phyloP scores from a whole-genome alignment of 768 basidiomycete genomes.

The Agaricus bisporus region DNA sequence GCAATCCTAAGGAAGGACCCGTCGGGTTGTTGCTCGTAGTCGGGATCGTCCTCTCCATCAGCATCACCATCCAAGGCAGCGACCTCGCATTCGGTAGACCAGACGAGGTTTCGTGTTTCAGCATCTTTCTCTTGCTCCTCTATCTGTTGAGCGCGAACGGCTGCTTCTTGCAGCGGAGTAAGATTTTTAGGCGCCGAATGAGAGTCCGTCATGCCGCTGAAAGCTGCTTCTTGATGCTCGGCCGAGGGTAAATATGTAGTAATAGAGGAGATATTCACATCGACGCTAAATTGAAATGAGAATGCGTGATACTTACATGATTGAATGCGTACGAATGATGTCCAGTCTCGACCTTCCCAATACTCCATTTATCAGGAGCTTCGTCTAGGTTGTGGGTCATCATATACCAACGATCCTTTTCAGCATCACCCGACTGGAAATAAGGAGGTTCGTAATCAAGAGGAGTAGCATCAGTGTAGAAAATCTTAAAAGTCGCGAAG shows the following conservation, averaged over 20 bases:
- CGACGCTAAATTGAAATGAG: conserved; percentile 40
- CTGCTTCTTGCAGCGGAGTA: conserved; percentile 55
- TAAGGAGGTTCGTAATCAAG: conserved; percentile 79
- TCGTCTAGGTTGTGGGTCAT: conserved; percentile 71
- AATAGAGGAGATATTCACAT: conserved; percentile 67
- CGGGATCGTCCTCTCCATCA: conserved; percentile 53
- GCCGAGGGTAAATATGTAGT: conserved; percentile 65
- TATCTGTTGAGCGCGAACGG: conserved; percentile 43
- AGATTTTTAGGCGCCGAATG: conserved; percentile 27
- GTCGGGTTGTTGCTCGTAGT: conserved; percentile 30
- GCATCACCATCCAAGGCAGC: conserved; percentile 47
- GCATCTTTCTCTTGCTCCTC: conserved; percentile 63
- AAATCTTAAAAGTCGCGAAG: conserved; percentile 85
- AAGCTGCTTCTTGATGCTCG: conserved; percentile 52
- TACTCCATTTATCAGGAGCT: conserved; percentile 63
- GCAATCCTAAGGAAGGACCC: conserved; percentile 25
- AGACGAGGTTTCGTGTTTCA: conserved; percentile 52
- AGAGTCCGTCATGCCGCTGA: conserved; percentile 41
- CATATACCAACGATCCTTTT: conserved; percentile 76
- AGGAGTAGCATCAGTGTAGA: conserved; percentile 76
- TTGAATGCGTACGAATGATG: conserved; percentile 55
- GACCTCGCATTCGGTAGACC: conserved; percentile 53
- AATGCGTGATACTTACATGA: neutral
- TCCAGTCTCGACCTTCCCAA: conserved; percentile 65
- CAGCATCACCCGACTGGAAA: conserved; percentile 65